Percentiles rank a stretch among this genome's conserved stretches.
Evolutionary conservation across 2,329 filamentous ascomycete genomes (phyloP).

Genomic region (Talaromyces sp.): DNA sequence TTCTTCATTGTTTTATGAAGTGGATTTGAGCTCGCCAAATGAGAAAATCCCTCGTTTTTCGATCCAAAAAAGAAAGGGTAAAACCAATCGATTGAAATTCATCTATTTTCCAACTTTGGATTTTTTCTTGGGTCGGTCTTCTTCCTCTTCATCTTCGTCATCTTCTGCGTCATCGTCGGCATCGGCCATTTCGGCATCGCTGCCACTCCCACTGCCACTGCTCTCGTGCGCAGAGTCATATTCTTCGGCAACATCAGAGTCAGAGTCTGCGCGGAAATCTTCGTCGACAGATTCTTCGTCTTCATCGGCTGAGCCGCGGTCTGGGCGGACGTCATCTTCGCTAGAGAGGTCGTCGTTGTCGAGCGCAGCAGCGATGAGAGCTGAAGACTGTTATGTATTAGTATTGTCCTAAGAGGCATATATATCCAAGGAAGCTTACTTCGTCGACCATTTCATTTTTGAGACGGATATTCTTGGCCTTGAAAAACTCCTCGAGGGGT

Average conservation of each 20-base stretch:
- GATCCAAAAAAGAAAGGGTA: neutral
- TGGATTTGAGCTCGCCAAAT: neutral
- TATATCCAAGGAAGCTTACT: constrained; percentile 47
- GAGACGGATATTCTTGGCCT: constrained; percentile 85
- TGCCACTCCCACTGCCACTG: constrained; percentile 64
- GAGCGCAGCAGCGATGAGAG: constrained; percentile 71
- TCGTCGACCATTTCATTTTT: constrained; percentile 99
- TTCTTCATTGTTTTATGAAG: neutral
- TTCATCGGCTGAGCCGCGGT: constrained; percentile 89
- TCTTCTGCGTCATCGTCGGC: constrained; percentile 32
- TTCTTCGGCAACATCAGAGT: constrained; percentile 94
- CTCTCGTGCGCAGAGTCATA: constrained; percentile 90
- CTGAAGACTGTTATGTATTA: constrained; percentile 41
- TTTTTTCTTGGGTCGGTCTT: constrained; percentile 61
- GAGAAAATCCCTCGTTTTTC: neutral
- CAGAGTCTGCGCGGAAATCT: constrained; percentile 87
- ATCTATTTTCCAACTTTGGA: constrained; percentile 44
- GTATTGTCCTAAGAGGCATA: constrained; percentile 13
- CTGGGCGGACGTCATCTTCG: constrained; percentile 69
- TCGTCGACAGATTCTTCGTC: constrained; percentile 94
- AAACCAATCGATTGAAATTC: neutral
- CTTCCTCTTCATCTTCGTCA: constrained; percentile 38
- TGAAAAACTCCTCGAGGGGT: constrained; percentile 95
- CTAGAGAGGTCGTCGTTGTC: constrained; percentile 82
- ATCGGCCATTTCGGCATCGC: constrained; percentile 57